phyloP scores from a whole-genome alignment of 345 rosid species.

The Physaria fendleri region DNA sequence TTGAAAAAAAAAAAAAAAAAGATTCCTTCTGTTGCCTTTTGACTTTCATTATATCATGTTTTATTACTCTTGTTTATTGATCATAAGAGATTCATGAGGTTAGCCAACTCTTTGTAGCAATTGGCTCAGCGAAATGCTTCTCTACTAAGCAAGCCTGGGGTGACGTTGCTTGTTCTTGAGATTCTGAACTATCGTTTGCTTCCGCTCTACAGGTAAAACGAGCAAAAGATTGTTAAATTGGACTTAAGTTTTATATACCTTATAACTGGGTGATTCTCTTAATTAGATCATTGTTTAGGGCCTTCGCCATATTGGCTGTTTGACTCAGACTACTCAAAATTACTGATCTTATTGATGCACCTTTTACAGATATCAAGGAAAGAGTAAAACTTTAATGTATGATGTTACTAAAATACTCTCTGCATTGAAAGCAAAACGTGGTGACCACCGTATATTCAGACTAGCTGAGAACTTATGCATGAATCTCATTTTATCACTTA shows the following conservation, averaged over 20 bases:
- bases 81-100: slow-evolving; percentile 14
- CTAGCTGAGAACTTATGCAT: slow-evolving; percentile 93
- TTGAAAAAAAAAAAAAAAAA: no score
- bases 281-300: background rate
- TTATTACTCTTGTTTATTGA: background rate
- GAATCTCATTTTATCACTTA: slow-evolving; percentile 78
- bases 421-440: slow-evolving; percentile 86
- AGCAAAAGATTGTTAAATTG: background rate
- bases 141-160: slow-evolving; percentile 86
- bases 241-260: slow-evolving; percentile 2
- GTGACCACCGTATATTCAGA: slow-evolving; percentile 93
- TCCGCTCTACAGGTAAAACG: slow-evolving; percentile 82
- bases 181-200: slow-evolving; percentile 87
- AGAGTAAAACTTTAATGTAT: slow-evolving; percentile 87
- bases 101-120: slow-evolving; percentile 48
- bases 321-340: slow-evolving; percentile 5
- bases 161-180: slow-evolving; percentile 86
- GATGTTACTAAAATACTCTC: slow-evolving; percentile 93
- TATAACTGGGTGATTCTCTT: background rate
- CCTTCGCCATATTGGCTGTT: background rate
- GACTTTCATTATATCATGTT: background rate
- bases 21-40: slow-evolving; percentile 8
- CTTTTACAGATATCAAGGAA: slow-evolving; percentile 78
- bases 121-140: slow-evolving; percentile 83
- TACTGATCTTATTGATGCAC: slow-evolving; percentile 12